Base-by-base conservation (phyloP, 2,329 filamentous ascomycete genomes). In the Pseudofabraea citricarpa region DNA sequence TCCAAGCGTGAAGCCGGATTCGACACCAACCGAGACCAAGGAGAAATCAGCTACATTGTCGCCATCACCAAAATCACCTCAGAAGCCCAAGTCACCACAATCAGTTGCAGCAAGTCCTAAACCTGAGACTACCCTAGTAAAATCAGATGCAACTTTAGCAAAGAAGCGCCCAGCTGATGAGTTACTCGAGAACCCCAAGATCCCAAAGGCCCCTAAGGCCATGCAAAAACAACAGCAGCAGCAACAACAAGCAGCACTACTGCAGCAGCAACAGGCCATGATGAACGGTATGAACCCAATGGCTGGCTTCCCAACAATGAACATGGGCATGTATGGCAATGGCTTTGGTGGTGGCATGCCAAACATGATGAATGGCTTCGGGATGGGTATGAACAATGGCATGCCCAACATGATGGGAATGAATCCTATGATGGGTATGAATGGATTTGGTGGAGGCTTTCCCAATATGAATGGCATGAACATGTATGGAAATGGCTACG, bases 151-250 rank as follows among this genome's bases (percentile, higher is more conserved):
- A 20, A 21, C n/a, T n/a, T 4, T 13, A 8, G 8, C 9, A 19
- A 93, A 87, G 68, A 98, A 97, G 69, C 81, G 93, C 18, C 77
- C 85, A 9, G 89, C 90, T 12, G 88, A 91, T 26, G 84, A 90
- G 41, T 73, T 73, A 23, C 67, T 76, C 6, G 79, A 82, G 54
- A 82, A 84, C 53, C 76, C 77, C 31, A 78, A 77, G 58, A 77
- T 83, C 31, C 77, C 80, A 36, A 84, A 83, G 55, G 80, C 72
- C 0, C 81, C 80, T 2, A 81, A 80, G 60, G 79, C 75, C 27
- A 85, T 81, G 80, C 77, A 75, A 54, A 74, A 69, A 52, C 65
- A 68, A 31, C 50, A 61, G 56, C 47, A 52, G 12, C 66, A 63
- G 58, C 70, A 71, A 56, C 67, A 64, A 39, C 58, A 39, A 26